phyloP scores from a whole-genome alignment of 2,329 filamentous ascomycete genomes.

The Colletotrichum sojae region DNA sequence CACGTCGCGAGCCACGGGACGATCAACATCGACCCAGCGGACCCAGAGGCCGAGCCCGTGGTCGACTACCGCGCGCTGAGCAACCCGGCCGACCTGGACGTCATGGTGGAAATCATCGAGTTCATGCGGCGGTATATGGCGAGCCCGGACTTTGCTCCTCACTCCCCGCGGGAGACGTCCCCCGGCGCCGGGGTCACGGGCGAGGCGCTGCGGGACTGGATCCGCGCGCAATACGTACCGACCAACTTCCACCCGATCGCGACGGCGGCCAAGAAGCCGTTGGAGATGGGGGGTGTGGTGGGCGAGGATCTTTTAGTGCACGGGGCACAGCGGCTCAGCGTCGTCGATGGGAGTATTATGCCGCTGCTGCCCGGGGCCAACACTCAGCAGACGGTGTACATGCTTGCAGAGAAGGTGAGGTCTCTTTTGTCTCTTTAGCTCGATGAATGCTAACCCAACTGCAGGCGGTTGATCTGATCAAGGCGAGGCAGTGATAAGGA shows the following conservation, averaged over 20 bases:
- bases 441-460: no score
- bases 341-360: constrained; percentile 43
- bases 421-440: fast-evolving
- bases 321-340: constrained; percentile 35
- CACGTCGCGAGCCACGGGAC: constrained; percentile 44
- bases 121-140: constrained; percentile 47
- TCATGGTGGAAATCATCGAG: constrained; percentile 44
- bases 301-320: constrained; percentile 43
- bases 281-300: constrained; percentile 42
- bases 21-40: constrained; percentile 42
- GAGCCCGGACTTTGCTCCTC: constrained; percentile 37
- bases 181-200: constrained; percentile 39
- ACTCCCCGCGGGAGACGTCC: constrained; percentile 40
- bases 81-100: constrained; percentile 45
- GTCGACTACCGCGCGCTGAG: constrained; percentile 46
- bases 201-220: constrained; percentile 33
- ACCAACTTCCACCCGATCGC: constrained; percentile 44
- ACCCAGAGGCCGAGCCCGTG: constrained; percentile 42
- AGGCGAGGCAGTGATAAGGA: neutral
- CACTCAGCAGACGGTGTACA: constrained; percentile 43
- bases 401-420: constrained; percentile 42
- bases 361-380: constrained; percentile 43
- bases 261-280: constrained; percentile 43
- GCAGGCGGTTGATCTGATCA: constrained; percentile 8
- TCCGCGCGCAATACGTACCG: constrained; percentile 37